Evolutionary conservation across 495 filamentous ascomycete genomes (phyloP).

Genomic region (Extremus antarcticus): DNA sequence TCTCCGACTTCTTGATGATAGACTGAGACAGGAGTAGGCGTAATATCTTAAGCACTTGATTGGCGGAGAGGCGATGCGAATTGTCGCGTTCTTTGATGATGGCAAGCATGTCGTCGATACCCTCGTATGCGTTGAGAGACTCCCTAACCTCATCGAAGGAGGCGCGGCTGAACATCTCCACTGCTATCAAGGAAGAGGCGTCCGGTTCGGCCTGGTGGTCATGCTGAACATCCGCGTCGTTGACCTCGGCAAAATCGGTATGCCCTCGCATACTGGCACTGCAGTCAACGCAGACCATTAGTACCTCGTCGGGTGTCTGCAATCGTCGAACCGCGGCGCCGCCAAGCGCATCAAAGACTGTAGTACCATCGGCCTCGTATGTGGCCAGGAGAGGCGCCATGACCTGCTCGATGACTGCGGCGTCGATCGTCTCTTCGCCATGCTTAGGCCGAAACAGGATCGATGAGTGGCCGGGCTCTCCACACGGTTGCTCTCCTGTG

Average conservation of each 20-base stretch:
- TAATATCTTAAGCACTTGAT: conserved; percentile 19
- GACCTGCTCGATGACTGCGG: conserved; percentile 24
- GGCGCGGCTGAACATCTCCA: background rate
- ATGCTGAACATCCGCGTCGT: conserved; percentile 9
- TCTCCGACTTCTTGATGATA: conserved; percentile 9
- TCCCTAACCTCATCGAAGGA: conserved; percentile 10
- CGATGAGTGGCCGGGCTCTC: conserved; percentile 23
- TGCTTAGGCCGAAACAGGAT: conserved; percentile 24
- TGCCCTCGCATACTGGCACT: conserved; percentile 22
- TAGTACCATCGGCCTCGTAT: conserved; percentile 25
- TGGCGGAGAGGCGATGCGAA: no score
- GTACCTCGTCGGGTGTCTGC: conserved; percentile 25
- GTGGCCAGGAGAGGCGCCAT: conserved; percentile 22
- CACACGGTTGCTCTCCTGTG: conserved; percentile 24
- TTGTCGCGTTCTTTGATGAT: conserved; percentile 16
- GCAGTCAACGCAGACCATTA: conserved; percentile 28
- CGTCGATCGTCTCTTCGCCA: conserved; percentile 23
- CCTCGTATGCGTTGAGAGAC: conserved; percentile 15
- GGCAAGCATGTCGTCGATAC: conserved; percentile 22
- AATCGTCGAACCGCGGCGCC: conserved; percentile 14
- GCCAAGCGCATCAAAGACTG: conserved; percentile 27
- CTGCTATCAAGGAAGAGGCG: background rate
- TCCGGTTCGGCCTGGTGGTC: background rate
- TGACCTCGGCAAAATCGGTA: conserved; percentile 26
- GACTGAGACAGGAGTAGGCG: conserved; percentile 2